Evolutionary conservation across 306 rosid genomes (phyloP).

Genomic region (Betula pendula): DNA sequence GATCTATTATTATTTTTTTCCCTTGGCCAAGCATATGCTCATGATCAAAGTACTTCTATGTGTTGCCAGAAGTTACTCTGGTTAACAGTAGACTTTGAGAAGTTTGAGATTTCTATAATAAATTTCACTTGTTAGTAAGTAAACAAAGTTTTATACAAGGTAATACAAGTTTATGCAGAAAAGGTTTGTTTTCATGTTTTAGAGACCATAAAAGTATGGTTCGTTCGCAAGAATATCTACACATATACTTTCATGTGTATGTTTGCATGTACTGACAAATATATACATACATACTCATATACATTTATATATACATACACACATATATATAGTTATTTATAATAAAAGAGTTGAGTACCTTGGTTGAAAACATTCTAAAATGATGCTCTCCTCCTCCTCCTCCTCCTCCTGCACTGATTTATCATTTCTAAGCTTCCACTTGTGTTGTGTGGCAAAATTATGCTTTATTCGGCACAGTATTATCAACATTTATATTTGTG

Average conservation of each 20-base stretch:
- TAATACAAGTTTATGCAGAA: background rate
- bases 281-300: background rate
- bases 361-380: conserved; percentile 17
- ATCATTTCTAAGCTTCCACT: conserved; percentile 16
- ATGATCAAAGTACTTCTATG: background rate
- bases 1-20: background rate
- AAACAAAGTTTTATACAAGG: background rate
- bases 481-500: background rate
- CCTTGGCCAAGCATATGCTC: conserved; percentile 12
- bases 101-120: background rate
- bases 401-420: background rate
- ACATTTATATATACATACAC: background rate
- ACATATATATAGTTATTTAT: background rate
- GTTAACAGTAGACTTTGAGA: background rate
- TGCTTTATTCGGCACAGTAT: background rate
- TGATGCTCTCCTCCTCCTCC: conserved; percentile 11
- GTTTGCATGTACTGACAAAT: background rate
- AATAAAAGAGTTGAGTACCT: background rate
- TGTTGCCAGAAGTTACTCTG: background rate
- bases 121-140: background rate
- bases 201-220: background rate
- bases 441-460: background rate
- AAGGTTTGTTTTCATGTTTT: background rate
- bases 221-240: background rate
- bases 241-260: background rate